Conservation (phyloP, 495 filamentous ascomycete genomes). For the Immersiella caudata region DNA sequence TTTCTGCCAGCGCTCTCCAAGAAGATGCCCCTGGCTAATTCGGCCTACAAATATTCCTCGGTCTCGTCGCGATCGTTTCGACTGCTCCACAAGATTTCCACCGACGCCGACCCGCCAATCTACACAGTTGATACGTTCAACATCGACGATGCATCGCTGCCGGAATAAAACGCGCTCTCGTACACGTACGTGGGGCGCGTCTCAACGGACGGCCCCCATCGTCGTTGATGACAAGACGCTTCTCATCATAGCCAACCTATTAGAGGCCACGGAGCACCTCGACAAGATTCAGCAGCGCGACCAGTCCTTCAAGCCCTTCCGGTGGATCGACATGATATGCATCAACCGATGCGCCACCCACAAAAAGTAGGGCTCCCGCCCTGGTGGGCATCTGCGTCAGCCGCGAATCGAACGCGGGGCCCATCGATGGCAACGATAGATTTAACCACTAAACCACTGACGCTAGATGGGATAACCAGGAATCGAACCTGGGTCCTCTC, state of each 20-base stretch:
- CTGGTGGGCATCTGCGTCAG: constrained; percentile 17
- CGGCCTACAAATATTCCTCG: background rate
- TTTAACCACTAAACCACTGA: constrained; percentile 17
- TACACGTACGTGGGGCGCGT: background rate
- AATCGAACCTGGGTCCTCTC: constrained; percentile 1
- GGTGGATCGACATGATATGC: constrained; percentile 1
- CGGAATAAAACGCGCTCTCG: background rate
- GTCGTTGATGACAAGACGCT: background rate
- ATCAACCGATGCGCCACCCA: background rate
- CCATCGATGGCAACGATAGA: constrained; percentile 41
- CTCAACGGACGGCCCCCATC: background rate
- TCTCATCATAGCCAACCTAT: background rate
- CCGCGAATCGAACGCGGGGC: constrained; percentile 56
- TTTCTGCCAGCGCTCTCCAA: background rate
- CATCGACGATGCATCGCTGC: background rate
- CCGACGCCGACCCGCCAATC: background rate
- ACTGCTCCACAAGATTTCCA: background rate
- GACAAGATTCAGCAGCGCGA: background rate
- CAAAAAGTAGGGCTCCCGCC: background rate
- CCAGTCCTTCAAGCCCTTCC: background rate
- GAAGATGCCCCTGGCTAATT: background rate
- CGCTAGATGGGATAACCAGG: constrained; percentile 5
- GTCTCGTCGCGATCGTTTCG: background rate
- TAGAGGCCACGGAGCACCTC: background rate
- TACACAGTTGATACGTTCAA: background rate